These are phyloP conservation scores for Adiantum capillusveneris DNA, from an alignment of 75 land plant species.

Conservation along the genomic window DNA sequence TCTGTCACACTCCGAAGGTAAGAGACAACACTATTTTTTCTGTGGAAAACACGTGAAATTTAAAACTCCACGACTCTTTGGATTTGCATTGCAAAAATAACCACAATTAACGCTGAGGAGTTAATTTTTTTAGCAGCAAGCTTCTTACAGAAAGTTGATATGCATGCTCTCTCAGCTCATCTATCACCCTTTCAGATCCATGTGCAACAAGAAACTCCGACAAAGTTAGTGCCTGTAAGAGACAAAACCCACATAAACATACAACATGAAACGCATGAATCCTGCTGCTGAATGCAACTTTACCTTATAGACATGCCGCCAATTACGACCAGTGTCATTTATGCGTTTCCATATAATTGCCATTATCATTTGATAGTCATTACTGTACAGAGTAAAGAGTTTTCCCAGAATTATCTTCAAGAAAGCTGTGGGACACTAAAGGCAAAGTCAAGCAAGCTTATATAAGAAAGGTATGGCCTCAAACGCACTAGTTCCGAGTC, in stretches of 20 bases:
- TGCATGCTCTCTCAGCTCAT: slow-evolving; percentile 90
- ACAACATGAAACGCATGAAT: too few relatives aligned
- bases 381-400: slow-evolving; percentile 33
- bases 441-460: background rate
- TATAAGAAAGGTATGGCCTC: background rate
- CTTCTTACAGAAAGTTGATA: slow-evolving; percentile 74
- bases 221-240: slow-evolving; percentile 68
- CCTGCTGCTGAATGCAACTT: background rate
- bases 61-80: too few relatives aligned
- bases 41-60: too few relatives aligned
- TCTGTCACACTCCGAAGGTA: too few relatives aligned
- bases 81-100: too few relatives aligned
- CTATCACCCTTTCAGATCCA: slow-evolving; percentile 96
- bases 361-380: slow-evolving; percentile 98
- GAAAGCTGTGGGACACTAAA: background rate
- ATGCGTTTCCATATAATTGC: slow-evolving; percentile 82
- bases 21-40: too few relatives aligned
- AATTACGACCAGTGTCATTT: slow-evolving; percentile 84
- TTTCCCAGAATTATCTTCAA: background rate
- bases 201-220: slow-evolving; percentile 84
- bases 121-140: too few relatives aligned
- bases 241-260: too few relatives aligned
- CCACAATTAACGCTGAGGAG: too few relatives aligned
- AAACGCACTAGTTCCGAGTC: slow-evolving; percentile 76
- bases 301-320: slow-evolving; percentile 99